Base-by-base conservation (phyloP, 148 eudicot species). In the Amaranthus cruentus region DNA sequence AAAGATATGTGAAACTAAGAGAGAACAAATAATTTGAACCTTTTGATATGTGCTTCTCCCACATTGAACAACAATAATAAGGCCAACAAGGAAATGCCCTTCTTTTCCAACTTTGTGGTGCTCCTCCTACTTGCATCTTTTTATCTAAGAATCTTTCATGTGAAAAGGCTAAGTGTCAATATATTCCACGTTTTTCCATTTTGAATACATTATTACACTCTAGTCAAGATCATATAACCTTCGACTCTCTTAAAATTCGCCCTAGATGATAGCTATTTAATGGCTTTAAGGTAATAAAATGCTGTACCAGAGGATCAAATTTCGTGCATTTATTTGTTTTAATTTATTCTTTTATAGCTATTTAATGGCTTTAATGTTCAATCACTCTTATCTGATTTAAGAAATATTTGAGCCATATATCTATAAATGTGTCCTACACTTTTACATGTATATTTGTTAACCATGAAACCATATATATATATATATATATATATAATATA, bases 121-220 rank as follows among this genome's bases (percentile, higher is more conserved):
- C 75, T 55, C 77, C 73, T 54, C 53, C 13, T 7, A 53, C 52
- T 70, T 69, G 74, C 75, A 69, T 74, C 71, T 79, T 79, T 79
- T 70, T 75, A 74, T 79, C 78, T 74, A 56, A 65, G 79, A 80
- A 80, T 75, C 70, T 75, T 75, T 65, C 55, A 75, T 57, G 60
- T 64, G 51, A 74, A 28, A 63, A 55, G 56, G 15, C 72, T 28
- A 28, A 49, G 42, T 47, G 4, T 38, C 59, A 52, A 80, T 80
- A 71, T 80, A 75, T 80, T 80, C 82, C 58, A 66, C 42, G 56
- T 5, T 70, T 71, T 58, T 42, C 63, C 62, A 48, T 49, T 54
- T 68, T n/a, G 15, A 49, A 11, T 56, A 55, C 56, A 67, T 67
- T 68, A 28, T 28, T 28, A 28, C 11, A 42, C 43, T 44, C 9